Evolutionary conservation across 768 basidiomycete genomes (phyloP), one percentile per base, ranked within the genome.

Genomic region (Boletus pseudopeckii): DNA sequence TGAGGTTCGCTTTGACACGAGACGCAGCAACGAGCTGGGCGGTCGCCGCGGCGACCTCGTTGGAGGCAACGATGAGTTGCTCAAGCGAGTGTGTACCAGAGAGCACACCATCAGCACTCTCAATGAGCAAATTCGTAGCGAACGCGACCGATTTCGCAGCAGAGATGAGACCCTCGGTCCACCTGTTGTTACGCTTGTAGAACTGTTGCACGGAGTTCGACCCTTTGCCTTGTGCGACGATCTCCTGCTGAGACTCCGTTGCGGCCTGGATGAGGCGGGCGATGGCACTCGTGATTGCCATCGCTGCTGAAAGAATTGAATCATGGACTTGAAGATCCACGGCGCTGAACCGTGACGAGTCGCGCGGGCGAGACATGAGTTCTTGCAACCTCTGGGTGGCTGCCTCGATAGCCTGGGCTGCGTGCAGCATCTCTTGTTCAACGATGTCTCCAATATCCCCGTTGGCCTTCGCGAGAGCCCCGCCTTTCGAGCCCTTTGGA

Each of bases 181-280:
- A 99, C 55, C 97, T 83, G 72, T 98, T 98, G 83, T 99, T 98
- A 55, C 92, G 87, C 77, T 99, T 99, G 82, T 98, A 99, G 80
- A 99, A 99, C 64, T 98, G 96, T 70, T 96, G 92, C 18, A 79
- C 84, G 22, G 94, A 82, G 71, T 86, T 93, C 18, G 94, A 90
- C 8, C 97, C 97, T 69, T 84, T 90, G 53, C 97, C 97, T 73
- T 97, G 88, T 3, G 87, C 86, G 50, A 98, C 97, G 51, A 99
- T 99, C 75, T 99, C 97, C 70, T 98, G 85, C 71, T 99, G 97
- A 47, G 95, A 98, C 36, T 95, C 95, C 1, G 97, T 97, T 20
- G 97, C 97, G 9, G 97, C 96, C 68, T 89, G 83, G 67, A 99
- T 98, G 54, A 99, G 84, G 33, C 94, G 85, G 17, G 84, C 90